Evolutionary conservation across 1,284 basidiomycete species (phyloP), one percentile per base, ranked within the genome.

Genomic region (Ceratobasidium sp.): DNA sequence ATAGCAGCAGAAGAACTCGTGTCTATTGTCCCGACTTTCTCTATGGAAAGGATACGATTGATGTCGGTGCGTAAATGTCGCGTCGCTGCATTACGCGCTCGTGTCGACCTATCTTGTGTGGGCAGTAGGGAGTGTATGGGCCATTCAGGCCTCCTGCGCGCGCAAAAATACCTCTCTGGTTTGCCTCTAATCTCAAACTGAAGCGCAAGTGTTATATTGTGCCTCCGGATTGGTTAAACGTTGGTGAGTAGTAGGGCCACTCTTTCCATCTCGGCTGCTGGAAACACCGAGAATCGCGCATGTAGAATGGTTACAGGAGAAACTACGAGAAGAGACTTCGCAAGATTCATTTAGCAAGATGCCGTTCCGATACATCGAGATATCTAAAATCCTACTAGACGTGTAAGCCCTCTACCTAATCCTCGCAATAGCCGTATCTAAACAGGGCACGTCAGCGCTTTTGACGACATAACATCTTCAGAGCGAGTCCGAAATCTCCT

Each of bases 171-270:
- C 98, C 98, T 0, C 86, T 99, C 5, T 99, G 97, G 98, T 92
- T 99, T 83, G 97, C 96, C 0, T 85, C 94, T 6, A 95, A 97
- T 79, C 85, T 99, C 72, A 99, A 99, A 83, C 83, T 92, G 78
- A 98, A 98, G 86, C 92, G 93, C 79, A 97, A 97, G 82, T 99
- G 97, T 77, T 89, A 94, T 78, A 93, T 99, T 56, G 87, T 98
- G 5, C 87, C 95, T 0, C 97, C 97, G 1, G 86, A 89, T 31
- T 99, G 97, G 97, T 86, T 99, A 36, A 89, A 86, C 73, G 88
- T 93, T 63, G 96, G 97, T 96, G 76, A 75, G 91, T 84, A 53
- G 56, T n/a, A 8, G 2, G 36, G 19, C n/a, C n/a, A n/a, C n/a
- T n/a, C 8, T 44, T 22, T 33, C 19, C 9, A 2, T 24, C 36